phyloP scores from a whole-genome alignment of 2,329 filamentous ascomycete species.

The Penicillium fuscoglaucum region DNA sequence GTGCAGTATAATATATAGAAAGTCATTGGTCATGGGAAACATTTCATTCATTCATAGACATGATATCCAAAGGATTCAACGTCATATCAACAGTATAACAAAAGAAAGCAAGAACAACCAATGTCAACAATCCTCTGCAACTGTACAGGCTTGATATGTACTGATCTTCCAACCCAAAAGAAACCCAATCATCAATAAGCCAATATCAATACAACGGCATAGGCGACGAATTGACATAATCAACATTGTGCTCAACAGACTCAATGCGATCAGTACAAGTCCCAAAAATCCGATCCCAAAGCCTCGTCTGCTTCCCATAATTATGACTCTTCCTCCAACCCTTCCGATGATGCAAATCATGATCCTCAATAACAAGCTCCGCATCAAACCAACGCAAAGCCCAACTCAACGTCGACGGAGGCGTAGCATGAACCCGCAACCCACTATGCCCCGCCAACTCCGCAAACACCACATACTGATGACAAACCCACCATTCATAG shows the following conservation, averaged over 20 bases:
- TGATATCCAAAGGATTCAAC: not conserved
- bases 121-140: not conserved
- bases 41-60: slow-evolving; percentile 7
- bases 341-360: slow-evolving; percentile 31
- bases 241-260: slow-evolving; percentile 23
- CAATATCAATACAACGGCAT: slow-evolving; percentile 24
- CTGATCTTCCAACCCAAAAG: not conserved
- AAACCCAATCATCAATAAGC: not conserved
- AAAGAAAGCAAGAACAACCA: not conserved
- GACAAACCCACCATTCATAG: slow-evolving; percentile 26
- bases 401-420: slow-evolving; percentile 24
- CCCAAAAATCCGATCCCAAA: slow-evolving; percentile 30
- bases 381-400: slow-evolving; percentile 23
- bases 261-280: slow-evolving; percentile 29
- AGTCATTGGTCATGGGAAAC: not conserved
- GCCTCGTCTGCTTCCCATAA: slow-evolving; percentile 30
- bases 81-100: not conserved
- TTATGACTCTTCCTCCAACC: slow-evolving; percentile 32
- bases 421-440: slow-evolving; percentile 25
- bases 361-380: slow-evolving; percentile 30
- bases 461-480: slow-evolving; percentile 28
- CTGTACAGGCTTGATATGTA: not conserved
- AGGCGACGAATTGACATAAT: slow-evolving; percentile 25
- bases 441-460: slow-evolving; percentile 30
- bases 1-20: too few relatives aligned